Percentiles rank a stretch among this genome's conserved stretches.
Evolutionary conservation across 202 grass and related monocot species (phyloP).

Genomic region (Setaria italica): DNA sequence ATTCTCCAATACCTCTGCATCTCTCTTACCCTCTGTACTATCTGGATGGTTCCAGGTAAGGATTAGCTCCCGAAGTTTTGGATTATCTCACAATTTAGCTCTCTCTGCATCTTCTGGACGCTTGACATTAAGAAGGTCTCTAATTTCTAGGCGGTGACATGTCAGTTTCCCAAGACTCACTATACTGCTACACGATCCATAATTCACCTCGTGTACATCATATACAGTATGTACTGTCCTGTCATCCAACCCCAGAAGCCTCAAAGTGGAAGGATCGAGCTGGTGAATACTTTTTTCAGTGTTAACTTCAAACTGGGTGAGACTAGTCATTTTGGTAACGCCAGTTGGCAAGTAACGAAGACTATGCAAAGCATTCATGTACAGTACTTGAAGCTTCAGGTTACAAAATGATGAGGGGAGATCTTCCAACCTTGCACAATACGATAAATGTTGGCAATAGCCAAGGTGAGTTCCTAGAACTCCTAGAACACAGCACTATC

Average conservation of each 20-base stretch:
- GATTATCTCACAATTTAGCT: background rate
- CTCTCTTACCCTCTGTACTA: no score
- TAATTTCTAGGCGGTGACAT: background rate
- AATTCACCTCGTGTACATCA: background rate
- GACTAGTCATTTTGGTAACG: no score
- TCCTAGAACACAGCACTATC: no score
- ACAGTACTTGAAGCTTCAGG: background rate
- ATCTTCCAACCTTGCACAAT: background rate
- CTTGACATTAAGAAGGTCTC: background rate
- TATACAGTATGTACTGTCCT: background rate
- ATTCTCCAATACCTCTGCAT: background rate
- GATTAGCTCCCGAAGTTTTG: background rate
- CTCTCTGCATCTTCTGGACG: background rate
- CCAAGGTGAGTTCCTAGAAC: no score
- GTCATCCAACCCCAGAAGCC: no score
- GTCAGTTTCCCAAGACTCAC: background rate
- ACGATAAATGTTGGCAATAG: background rate
- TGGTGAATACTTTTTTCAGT: no score
- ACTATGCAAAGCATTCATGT: no score
- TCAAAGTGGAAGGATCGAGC: no score
- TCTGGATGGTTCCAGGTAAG: background rate
- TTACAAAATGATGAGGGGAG: background rate
- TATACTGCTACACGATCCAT: background rate
- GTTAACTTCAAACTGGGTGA: no score
- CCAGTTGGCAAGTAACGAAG: no score